Percentiles rank a stretch among this genome's conserved stretches.
These are phyloP conservation scores for Diutina neorugosa DNA, from an alignment of 1,139 yeast species.

Conservation along the genomic window DNA sequence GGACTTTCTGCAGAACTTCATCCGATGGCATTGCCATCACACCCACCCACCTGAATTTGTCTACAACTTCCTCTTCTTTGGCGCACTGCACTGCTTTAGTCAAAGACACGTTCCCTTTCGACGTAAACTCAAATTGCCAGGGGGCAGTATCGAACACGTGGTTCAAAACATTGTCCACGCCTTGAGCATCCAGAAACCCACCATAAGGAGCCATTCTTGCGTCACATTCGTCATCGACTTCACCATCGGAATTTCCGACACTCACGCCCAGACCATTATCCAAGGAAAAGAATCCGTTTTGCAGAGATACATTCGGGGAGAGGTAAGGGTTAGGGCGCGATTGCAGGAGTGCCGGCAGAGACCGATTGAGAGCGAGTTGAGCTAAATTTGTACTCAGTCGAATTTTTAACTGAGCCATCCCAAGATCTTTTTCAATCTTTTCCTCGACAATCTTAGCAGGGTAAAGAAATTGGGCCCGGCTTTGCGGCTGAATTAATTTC, in stretches of 20 bases:
- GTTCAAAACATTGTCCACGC: slow-evolving; percentile 27
- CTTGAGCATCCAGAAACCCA: slow-evolving; percentile 53
- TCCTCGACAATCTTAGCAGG: not conserved
- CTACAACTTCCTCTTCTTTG: slow-evolving; percentile 30
- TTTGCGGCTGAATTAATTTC: not conserved
- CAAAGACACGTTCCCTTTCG: slow-evolving; percentile 81
- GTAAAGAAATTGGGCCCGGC: not conserved
- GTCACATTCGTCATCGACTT: slow-evolving; percentile 16
- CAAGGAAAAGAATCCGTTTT: not conserved
- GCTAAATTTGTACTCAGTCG: not conserved
- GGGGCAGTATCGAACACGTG: slow-evolving; percentile 58
- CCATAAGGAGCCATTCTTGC: slow-evolving; percentile 56
- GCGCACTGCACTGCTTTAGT: slow-evolving; percentile 75
- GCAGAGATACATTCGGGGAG: not conserved
- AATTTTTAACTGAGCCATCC: not conserved
- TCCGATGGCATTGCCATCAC: slow-evolving; percentile 88
- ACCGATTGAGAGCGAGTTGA: not conserved
- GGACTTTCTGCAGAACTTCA: slow-evolving; percentile 47
- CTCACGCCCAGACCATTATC: slow-evolving; percentile 2
- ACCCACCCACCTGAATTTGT: slow-evolving; percentile 67
- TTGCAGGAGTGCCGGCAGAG: not conserved
- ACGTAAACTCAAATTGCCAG: slow-evolving; percentile 50
- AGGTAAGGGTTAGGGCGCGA: not conserved
- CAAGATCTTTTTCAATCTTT: not conserved
- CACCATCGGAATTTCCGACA: not conserved